Evolutionary conservation across 805 yeast genomes (phyloP).

Genomic region (Saturnispora ahearnii): DNA sequence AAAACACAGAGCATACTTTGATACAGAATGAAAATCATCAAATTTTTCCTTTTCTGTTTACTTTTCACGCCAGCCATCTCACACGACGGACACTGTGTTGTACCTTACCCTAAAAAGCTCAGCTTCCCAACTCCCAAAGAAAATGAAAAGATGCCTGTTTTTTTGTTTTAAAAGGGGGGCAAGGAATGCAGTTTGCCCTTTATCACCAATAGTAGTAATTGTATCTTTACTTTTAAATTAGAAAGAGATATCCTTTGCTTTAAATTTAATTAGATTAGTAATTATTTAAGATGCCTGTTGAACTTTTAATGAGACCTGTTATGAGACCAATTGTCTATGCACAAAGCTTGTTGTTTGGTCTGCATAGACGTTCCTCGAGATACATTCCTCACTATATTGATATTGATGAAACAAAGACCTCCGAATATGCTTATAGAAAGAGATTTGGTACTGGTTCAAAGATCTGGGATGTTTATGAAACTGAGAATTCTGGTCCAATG

Average conservation of each 20-base stretch:
- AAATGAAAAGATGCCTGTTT: no score
- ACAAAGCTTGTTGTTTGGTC: conserved; percentile 43
- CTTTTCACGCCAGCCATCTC: background rate
- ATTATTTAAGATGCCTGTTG: conserved; percentile 42
- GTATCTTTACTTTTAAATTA: background rate
- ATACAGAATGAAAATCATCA: background rate
- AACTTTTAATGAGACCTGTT: conserved; percentile 46
- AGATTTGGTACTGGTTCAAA: conserved; percentile 57
- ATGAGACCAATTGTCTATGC: conserved; percentile 53
- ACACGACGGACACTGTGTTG: background rate
- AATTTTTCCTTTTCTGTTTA: background rate
- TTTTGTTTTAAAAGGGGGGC: background rate
- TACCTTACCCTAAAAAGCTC: no score
- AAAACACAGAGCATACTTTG: background rate
- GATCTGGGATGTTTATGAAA: conserved; percentile 44
- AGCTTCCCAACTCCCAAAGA: no score
- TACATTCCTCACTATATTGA: conserved; percentile 48
- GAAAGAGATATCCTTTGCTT: background rate
- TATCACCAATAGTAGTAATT: background rate
- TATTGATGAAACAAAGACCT: conserved; percentile 27
- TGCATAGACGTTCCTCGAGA: conserved; percentile 47
- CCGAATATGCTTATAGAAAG: conserved; percentile 40
- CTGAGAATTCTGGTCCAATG: conserved; percentile 29
- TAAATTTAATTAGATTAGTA: background rate
- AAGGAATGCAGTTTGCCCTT: background rate